These are phyloP conservation scores for Magnusiomyces tetraspermus DNA, from an alignment of 1,139 yeast species.

Conservation along the genomic window DNA sequence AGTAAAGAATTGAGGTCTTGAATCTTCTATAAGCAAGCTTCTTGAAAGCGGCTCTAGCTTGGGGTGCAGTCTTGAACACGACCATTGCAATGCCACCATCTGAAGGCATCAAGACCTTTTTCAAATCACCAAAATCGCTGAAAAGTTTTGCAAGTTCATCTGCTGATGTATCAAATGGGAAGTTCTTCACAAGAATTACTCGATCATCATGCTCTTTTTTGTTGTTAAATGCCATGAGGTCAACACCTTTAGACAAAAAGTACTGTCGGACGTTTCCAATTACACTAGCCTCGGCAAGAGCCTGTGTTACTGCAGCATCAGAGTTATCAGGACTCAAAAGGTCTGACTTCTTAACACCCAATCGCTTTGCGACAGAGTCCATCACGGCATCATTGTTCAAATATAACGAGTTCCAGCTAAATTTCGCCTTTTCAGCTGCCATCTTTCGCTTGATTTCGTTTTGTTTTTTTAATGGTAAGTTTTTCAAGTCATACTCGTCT, in stretches of 20 bases:
- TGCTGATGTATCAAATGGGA: constrained; percentile 75
- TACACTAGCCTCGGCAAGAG: constrained; percentile 94
- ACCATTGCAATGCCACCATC: constrained; percentile 94
- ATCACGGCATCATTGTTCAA: constrained; percentile 88
- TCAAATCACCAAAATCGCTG: constrained; percentile 66
- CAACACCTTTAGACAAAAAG: constrained; percentile 80
- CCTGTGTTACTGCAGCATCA: constrained; percentile 91
- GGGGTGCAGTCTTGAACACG: constrained; percentile 76
- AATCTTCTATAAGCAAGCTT: constrained; percentile 80
- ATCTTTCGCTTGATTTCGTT: constrained; percentile 72
- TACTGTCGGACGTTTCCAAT: constrained; percentile 83
- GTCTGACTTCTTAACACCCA: constrained; percentile 77
- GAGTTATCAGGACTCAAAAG: constrained; percentile 81
- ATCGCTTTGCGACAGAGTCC: constrained; percentile 74
- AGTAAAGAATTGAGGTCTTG: constrained; percentile 73
- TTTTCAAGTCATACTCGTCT: constrained; percentile 84
- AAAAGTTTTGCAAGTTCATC: constrained; percentile 79
- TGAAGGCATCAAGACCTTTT: constrained; percentile 85
- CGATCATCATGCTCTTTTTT: constrained; percentile 68
- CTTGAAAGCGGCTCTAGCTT: constrained; percentile 83
- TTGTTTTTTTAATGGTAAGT: constrained; percentile 86
- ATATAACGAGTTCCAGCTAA: constrained; percentile 90
- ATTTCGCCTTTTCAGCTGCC: constrained; percentile 75
- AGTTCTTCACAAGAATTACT: constrained; percentile 75
- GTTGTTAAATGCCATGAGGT: constrained; percentile 58